Percentiles rank a stretch among this genome's conserved stretches.
phyloP scores from a whole-genome alignment of 2,329 filamentous ascomycete species.

The Teratosphaeria viscida region DNA sequence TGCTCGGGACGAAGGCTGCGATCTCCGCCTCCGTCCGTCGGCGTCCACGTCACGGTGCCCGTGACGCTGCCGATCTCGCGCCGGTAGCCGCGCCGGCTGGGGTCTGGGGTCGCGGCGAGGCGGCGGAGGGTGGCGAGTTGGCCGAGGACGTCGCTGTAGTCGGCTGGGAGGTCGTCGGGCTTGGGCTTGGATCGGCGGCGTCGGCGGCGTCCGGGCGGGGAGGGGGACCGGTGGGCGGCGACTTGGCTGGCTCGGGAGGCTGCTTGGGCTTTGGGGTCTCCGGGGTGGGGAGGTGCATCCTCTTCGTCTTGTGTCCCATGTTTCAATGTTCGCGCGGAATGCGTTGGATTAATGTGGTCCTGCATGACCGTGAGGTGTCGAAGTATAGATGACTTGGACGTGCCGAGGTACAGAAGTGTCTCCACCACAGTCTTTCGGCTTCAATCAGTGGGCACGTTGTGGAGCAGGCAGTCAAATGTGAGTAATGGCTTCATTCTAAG shows the following conservation, averaged over 20 bases:
- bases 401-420: not conserved
- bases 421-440: not conserved
- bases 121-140: conserved; percentile 43
- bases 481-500: not conserved
- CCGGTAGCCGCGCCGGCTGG: conserved; percentile 47
- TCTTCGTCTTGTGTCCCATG: not conserved
- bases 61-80: conserved; percentile 51
- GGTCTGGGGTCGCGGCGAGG: conserved; percentile 46
- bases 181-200: conserved; percentile 24
- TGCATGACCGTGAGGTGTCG: not conserved
- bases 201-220: conserved; percentile 22
- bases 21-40: conserved; percentile 41
- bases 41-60: conserved; percentile 49
- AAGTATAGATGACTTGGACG: not conserved
- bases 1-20: conserved; percentile 44
- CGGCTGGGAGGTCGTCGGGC: conserved; percentile 41
- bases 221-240: conserved; percentile 28
- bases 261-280: conserved; percentile 9
- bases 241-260: conserved; percentile 19
- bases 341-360: not conserved
- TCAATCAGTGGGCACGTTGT: not conserved
- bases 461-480: not conserved
- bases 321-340: not conserved
- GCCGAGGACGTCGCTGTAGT: conserved; percentile 52
- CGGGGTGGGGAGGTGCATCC: not conserved